A percentile compares a stretch with the other conserved stretches of the same genome.
These are phyloP conservation scores for Leccinum brunneo-olivaceum DNA, from an alignment of 1,284 basidiomycete species.

Conservation along the genomic window DNA sequence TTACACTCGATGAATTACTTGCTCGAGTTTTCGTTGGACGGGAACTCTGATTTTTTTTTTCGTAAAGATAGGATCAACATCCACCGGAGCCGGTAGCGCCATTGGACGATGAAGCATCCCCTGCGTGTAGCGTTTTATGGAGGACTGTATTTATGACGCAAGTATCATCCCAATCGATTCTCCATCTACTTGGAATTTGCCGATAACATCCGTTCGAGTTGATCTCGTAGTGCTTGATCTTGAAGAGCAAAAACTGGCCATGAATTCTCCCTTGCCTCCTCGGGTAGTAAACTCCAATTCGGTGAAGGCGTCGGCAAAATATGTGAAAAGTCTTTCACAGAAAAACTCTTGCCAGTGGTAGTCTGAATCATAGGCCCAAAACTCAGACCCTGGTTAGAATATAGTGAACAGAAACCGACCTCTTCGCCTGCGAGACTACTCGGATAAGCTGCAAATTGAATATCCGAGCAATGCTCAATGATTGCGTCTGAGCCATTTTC, in stretches of 20 bases:
- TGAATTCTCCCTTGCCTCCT: conserved; percentile 13
- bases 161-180: not conserved
- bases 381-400: not conserved
- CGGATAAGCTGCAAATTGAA: conserved; percentile 61
- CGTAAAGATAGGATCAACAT: too few relatives aligned
- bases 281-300: conserved; percentile 49
- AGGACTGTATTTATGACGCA: too few relatives aligned
- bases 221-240: conserved; percentile 10
- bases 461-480: conserved; percentile 61
- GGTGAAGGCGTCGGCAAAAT: conserved; percentile 64
- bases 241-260: conserved; percentile 23
- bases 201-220: conserved; percentile 18
- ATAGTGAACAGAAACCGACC: conserved; percentile 16
- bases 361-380: conserved; percentile 6
- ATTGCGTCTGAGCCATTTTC: conserved; percentile 62
- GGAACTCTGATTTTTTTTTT: too few relatives aligned
- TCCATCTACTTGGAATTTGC: not conserved
- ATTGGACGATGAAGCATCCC: too few relatives aligned
- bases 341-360: conserved; percentile 25
- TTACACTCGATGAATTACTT: not conserved
- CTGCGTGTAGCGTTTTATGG: too few relatives aligned
- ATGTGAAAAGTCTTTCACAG: conserved; percentile 78
- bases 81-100: too few relatives aligned
- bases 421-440: conserved; percentile 15
- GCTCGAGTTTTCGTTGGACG: not conserved